Base-by-base conservation (phyloP, 2,329 filamentous ascomycete species). In the Diaporthe velutina region DNA sequence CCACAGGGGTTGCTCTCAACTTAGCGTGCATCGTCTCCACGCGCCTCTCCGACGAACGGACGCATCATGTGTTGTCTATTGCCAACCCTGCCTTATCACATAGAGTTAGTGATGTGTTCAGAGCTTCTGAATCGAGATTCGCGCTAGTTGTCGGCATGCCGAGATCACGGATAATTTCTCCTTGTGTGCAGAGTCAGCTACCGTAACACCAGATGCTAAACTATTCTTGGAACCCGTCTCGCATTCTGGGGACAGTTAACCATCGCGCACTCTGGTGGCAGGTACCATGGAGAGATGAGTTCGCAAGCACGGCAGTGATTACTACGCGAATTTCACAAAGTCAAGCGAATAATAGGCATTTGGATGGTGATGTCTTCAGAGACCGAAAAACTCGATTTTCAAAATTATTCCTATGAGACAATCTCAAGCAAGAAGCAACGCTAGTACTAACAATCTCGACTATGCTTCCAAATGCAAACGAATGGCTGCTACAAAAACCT, bases 41-140 rank as follows among this genome's bases (percentile, higher is more conserved):
- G 48, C 48, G 40, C 64, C 42, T 38, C 64, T 68, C 64, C 64
- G 64, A 68, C 64, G 45, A 68, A 68, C 64, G 64, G 64, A 68
- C 64, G 64, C 64, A 68, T 40, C 64, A 68, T 54, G 48, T 68
- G 64, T 40, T 68, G 64, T 68, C 48, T 40, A 68, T 68, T 68
- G 48, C 30, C 48, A 68, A 68, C 64, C 64, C 48, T 68, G 64
- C 64, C 64, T 68, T 68, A 68, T 68, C 64, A 54, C 7, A 54
- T 68, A 54, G 64, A 68, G 64, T 68, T 68, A 54, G 64, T 68
- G 64, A 68, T 68, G 64, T 68, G 64, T 68, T 40, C 22, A 54
- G 48, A 19, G 35, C 64, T 19, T 54, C 64, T 54, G 33, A 54
- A 68, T 54, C 64, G 48, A 54, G 64, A 68, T 68, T 68, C 30